Percentiles rank a stretch among this genome's conserved stretches.
phyloP scores from a whole-genome alignment of 2,329 filamentous ascomycete genomes.

The Epichloe festucae region DNA sequence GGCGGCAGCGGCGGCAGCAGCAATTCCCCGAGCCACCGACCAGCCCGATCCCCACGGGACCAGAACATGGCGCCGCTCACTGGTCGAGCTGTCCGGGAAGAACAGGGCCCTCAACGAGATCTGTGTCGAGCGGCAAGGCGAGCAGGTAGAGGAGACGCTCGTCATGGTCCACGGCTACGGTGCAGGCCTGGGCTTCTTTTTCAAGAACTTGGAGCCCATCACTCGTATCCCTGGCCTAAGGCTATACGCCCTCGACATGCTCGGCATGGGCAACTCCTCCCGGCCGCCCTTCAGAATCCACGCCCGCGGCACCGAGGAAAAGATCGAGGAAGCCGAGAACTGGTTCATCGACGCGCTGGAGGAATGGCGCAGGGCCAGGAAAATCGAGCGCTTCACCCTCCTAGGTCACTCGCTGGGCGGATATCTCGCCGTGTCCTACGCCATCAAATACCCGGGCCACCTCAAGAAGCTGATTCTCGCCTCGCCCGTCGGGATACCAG shows the following conservation, averaged over 20 bases:
- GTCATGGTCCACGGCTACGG: constrained; percentile 97
- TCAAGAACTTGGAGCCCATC: constrained; percentile 89
- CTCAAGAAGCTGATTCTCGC: constrained; percentile 94
- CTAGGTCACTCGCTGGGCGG: constrained; percentile 88
- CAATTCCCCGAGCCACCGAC: constrained; percentile 17
- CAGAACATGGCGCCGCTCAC: constrained; percentile 71
- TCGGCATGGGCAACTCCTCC: constrained; percentile 85
- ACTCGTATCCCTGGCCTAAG: constrained; percentile 72
- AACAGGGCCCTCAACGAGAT: constrained; percentile 87
- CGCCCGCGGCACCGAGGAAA: constrained; percentile 65
- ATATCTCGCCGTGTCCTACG: constrained; percentile 90
- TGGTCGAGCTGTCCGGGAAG: constrained; percentile 75
- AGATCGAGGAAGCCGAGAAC: constrained; percentile 78
- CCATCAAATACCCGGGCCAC: constrained; percentile 87
- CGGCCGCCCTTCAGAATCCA: constrained; percentile 74
- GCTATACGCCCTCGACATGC: constrained; percentile 84
- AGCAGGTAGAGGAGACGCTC: constrained; percentile 69
- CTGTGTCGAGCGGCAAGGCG: constrained; percentile 70
- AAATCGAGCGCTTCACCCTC: constrained; percentile 86
- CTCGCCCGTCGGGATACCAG: constrained; percentile 86
- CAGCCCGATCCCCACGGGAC: constrained; percentile 70
- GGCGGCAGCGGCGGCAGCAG: too few relatives aligned
- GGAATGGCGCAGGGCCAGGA: constrained; percentile 81
- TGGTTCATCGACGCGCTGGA: constrained; percentile 96
- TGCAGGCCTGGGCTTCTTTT: constrained; percentile 92